phyloP scores from a whole-genome alignment of 225 moss, liverwort and hornwort genomes.

The Sphagnum tenellum region DNA sequence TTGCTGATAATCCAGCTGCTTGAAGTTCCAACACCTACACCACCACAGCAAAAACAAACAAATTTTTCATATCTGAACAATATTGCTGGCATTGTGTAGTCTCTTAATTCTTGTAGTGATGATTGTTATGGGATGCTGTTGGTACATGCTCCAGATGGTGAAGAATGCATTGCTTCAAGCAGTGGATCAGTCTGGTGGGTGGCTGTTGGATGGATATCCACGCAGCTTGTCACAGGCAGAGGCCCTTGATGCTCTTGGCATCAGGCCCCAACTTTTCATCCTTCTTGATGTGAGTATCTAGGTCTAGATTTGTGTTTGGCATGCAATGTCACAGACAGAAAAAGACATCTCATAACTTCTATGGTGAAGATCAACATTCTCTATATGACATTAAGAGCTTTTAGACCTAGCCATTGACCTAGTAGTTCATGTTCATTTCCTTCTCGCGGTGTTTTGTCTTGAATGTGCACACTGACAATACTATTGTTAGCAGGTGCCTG shows the following conservation, averaged over 20 bases:
- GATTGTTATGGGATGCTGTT: background rate
- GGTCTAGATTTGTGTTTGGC: background rate
- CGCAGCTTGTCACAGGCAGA: conserved; percentile 83
- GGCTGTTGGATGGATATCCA: conserved; percentile 92
- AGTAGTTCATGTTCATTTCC: background rate
- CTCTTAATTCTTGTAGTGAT: background rate
- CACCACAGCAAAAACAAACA: background rate
- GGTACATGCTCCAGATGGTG: conserved; percentile 50
- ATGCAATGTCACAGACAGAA: background rate
- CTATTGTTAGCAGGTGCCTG: conserved; percentile 42
- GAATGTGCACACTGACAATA: background rate
- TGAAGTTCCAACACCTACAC: background rate
- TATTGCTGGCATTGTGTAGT: too few relatives aligned
- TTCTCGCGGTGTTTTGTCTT: background rate
- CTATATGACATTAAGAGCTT: background rate
- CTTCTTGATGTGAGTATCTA: conserved; percentile 59
- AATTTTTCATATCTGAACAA: too few relatives aligned
- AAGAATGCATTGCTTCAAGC: conserved; percentile 46
- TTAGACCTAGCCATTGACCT: background rate
- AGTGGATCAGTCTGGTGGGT: conserved; percentile 41
- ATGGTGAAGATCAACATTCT: background rate
- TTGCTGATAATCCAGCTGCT: too few relatives aligned
- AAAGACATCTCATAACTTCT: background rate
- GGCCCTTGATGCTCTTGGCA: conserved; percentile 54
- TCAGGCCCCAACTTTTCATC: conserved; percentile 72